These are phyloP conservation scores for Malus hybrid DNA, from an alignment of 331 rosid genomes.

Conservation along the genomic window DNA sequence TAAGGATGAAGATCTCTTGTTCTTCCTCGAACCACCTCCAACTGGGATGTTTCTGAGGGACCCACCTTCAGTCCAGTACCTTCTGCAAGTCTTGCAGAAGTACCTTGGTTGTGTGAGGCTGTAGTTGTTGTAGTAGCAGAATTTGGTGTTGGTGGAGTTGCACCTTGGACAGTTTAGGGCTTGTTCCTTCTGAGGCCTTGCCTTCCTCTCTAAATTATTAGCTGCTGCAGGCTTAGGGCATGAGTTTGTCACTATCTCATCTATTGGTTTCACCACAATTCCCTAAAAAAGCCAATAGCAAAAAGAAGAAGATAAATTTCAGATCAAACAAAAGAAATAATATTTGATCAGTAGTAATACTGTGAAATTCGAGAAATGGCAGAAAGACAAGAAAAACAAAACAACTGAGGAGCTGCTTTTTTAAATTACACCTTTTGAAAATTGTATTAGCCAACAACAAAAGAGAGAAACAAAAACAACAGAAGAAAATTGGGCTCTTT, in stretches of 20 bases:
- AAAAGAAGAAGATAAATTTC: not conserved
- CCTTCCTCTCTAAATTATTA: constrained; percentile 32
- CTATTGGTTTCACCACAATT: constrained; percentile 59
- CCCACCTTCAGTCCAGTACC: constrained; percentile 92
- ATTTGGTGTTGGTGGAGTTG: constrained; percentile 65
- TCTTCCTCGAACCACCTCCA: constrained; percentile 71
- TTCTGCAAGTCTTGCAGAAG: constrained; percentile 73
- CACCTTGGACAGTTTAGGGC: constrained; percentile 74
- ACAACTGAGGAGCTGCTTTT: constrained; percentile 13
- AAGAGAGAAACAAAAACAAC: not conserved
- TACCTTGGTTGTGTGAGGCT: constrained; percentile 76
- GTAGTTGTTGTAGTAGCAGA: constrained; percentile 77
- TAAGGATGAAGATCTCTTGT: constrained; percentile 48
- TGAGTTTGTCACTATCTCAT: constrained; percentile 39
- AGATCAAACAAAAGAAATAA: constrained; percentile 6
- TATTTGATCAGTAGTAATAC: not conserved
- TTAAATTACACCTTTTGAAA: not conserved
- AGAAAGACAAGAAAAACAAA: constrained; percentile 12
- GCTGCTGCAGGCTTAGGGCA: constrained; percentile 23
- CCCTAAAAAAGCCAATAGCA: constrained; percentile 20
- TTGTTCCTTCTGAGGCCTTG: constrained; percentile 51
- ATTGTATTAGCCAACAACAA: not conserved
- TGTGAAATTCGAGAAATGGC: not conserved
- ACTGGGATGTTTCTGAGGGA: constrained; percentile 75
- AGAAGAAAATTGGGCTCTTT: not conserved